Evolutionary conservation across 495 filamentous ascomycete species (phyloP).

Genomic region (Daldinia vernicosa): DNA sequence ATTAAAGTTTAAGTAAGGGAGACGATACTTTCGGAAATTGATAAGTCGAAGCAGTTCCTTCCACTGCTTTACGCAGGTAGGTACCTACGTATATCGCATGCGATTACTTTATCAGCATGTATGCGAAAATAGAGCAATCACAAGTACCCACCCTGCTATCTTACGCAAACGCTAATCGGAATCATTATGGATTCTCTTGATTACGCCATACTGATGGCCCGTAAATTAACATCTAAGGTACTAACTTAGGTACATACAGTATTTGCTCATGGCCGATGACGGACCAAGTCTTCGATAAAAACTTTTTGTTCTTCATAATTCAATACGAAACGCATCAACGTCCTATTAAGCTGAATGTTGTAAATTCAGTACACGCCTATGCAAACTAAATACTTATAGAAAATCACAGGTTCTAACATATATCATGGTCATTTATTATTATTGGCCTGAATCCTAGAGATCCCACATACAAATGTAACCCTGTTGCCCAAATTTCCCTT

Average conservation of each 20-base stretch:
- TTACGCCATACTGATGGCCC: not conserved
- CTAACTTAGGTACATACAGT: not conserved
- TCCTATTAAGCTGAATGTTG: not conserved
- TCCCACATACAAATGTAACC: conserved; percentile 21
- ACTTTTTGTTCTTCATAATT: not conserved
- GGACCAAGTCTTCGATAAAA: not conserved
- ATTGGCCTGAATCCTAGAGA: conserved; percentile 50
- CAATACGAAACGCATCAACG: not conserved
- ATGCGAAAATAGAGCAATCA: too few species aligned
- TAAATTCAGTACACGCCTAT: not conserved
- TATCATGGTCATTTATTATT: too few species aligned
- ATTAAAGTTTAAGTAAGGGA: too few species aligned
- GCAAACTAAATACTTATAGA: not conserved
- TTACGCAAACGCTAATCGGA: too few species aligned
- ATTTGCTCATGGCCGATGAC: not conserved
- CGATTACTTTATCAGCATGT: too few species aligned
- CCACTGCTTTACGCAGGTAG: too few species aligned
- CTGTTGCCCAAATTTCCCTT: conserved; percentile 33
- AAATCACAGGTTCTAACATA: not conserved
- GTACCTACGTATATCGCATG: too few species aligned
- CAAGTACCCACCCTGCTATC: too few species aligned
- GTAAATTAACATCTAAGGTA: not conserved
- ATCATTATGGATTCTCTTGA: not conserved
- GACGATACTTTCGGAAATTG: too few species aligned
- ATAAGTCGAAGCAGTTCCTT: too few species aligned